Evolutionary conservation across 2,329 filamentous ascomycete species (phyloP), one percentile per base, ranked within the genome.

Genomic region (Beauveria medogensis): DNA sequence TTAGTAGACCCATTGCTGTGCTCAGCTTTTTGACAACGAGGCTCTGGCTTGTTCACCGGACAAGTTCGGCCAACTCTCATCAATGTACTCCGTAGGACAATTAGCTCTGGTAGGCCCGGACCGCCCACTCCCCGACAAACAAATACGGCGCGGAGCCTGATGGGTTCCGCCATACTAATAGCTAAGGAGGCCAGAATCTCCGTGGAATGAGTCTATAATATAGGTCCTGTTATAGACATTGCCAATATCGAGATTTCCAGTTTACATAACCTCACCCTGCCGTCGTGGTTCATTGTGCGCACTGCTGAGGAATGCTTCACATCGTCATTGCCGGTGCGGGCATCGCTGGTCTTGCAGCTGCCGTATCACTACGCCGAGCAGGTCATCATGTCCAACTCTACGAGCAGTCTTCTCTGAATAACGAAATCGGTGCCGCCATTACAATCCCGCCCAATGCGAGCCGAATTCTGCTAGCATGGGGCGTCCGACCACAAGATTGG

Each of bases 381-480:
- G 57, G 57, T 8, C 57, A 54, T 26, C 26, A 9, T 3, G 57
- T 59, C 9, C n/a, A 47, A 2, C 14, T 59, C 5, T 54, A 59
- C 41, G 57, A 59, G 20, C 18, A 59, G n/a, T 76, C 74, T 1
- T 64, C 64, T 3, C 68, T 74, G 59, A 69, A 70, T 52, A 70
- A 72, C 59, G 74, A 76, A 62, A 65, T 72, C 24, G 75, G 74
- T 46, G 74, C 73, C 7, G 75, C 74, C 48, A 72, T 77, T 44
- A 70, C 71, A 41, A 68, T 77, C 2, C 69, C 72, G 0, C 74
- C 74, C 6, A 77, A 77, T 55, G 73, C 71, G 5, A 64, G 69
- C 4, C 70, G 73, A 5, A 68, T 73, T 37, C 68, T 77, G 10
- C 63, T 66, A 2, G 69, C 68, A 1, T 75, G 73, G 72, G 75